Base-by-base conservation (phyloP, 345 rosid species). In the Cardiospermum halicacabum region DNA sequence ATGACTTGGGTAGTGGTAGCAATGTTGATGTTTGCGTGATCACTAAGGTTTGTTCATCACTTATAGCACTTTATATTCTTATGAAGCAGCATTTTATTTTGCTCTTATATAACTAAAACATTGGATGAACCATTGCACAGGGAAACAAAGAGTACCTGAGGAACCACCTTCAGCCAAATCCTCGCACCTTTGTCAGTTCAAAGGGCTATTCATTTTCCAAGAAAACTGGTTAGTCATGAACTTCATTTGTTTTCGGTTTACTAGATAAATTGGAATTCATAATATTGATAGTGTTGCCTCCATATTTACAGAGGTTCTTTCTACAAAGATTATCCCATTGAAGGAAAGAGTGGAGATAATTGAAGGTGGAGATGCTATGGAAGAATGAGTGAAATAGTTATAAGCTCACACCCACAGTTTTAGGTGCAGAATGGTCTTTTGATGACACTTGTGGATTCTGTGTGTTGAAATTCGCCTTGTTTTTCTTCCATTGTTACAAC, bases 1-100 rank as follows among this genome's bases (percentile, higher is more conserved):
- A 88, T 42, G 94, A 88, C 75, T 72, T 89, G 71, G 96, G 96
- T 40, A 85, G 93, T 83, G 93, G 96, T 72, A 89, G 96, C 82
- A 89, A 89, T 76, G 96, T 89, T 45, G 96, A 89, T 69, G 77
- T 87, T 74, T 89, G 96, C 72, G 96, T 89, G 15, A 85, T 89
- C 65, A 87, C 96, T 19, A 87, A 87, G 89, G 96, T 89, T 37
- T 56, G 81, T 50, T 47, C 36, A 47, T 43, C 60, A 45, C 56
- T 57, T 53, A 59, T 40, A 40, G 43, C 22, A 48, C 5, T 69
- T 59, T 21, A 53, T 42, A 11, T 39, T 64, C 49, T 51, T 34
- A 32, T n/a, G n/a, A 28, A 63, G 53, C 3, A 25, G 31, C 43
- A 15, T n/a, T 15, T 53, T 65, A 22, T 18, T 25, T 50, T 61